A percentile compares a stretch with the other conserved stretches of the same genome.
Conservation (phyloP, 1,139 yeast species). For the Debaryomyces udenii region DNA sequence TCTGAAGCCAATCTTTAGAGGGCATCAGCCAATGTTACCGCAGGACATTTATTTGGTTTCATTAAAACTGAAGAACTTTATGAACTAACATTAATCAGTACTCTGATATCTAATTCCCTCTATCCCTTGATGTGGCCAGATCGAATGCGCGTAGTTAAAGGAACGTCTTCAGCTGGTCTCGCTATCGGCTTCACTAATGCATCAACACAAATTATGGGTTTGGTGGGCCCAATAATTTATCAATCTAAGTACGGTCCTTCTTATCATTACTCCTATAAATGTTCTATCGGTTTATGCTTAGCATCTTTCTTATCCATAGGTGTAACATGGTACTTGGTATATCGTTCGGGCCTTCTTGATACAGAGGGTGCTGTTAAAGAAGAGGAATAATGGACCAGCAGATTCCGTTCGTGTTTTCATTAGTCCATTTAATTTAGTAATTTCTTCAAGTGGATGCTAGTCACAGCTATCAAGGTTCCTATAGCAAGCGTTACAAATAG, state of each 20-base stretch:
- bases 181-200: conserved; percentile 22
- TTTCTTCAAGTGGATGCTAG: too few species aligned
- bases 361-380: conserved; percentile 18
- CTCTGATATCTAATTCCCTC: conserved; percentile 19
- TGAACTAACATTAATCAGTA: conserved; percentile 10
- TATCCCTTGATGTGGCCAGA: conserved; percentile 22
- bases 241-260: conserved; percentile 22
- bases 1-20: neutral
- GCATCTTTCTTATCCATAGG: conserved; percentile 13
- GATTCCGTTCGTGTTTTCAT: too few species aligned
- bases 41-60: too few species aligned
- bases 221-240: conserved; percentile 19
- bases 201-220: conserved; percentile 18
- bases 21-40: too few species aligned
- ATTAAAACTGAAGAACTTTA: neutral
- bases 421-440: too few species aligned
- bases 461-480: too few species aligned
- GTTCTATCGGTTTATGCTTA: conserved; percentile 18
- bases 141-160: conserved; percentile 19
- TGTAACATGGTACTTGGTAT: conserved; percentile 18
- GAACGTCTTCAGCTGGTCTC: conserved; percentile 19
- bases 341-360: conserved; percentile 15
- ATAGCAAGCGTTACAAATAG: too few species aligned
- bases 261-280: conserved; percentile 17
- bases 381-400: too few species aligned